phyloP scores from a whole-genome alignment of 2,329 filamentous ascomycete species.

The Bipolaris victoriae region DNA sequence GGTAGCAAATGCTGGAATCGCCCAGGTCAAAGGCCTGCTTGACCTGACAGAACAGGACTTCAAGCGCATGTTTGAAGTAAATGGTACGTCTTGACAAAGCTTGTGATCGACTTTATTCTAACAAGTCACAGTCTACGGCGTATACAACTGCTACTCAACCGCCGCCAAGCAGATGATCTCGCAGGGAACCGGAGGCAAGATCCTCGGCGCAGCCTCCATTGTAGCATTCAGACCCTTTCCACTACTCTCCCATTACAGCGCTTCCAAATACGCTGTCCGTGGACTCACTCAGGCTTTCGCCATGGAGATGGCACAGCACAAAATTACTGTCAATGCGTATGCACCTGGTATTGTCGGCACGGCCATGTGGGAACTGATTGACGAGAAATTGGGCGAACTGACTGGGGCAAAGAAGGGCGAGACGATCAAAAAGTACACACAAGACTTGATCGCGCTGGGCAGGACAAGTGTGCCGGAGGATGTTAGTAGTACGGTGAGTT shows the following conservation, averaged over 20 bases:
- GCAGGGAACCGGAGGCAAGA: conserved; percentile 59
- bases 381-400: conserved; percentile 63
- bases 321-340: conserved; percentile 71
- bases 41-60: conserved; percentile 65
- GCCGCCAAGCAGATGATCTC: conserved; percentile 70
- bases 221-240: conserved; percentile 67
- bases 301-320: conserved; percentile 67
- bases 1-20: conserved; percentile 69
- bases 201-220: conserved; percentile 60
- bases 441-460: conserved; percentile 62
- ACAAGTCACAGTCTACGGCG: conserved; percentile 58
- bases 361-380: conserved; percentile 72
- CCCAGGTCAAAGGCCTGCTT: conserved; percentile 62
- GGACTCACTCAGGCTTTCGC: conserved; percentile 71
- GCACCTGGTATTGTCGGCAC: conserved; percentile 72
- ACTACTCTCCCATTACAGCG: conserved; percentile 66
- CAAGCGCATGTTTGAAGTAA: conserved; percentile 66
- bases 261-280: conserved; percentile 70
- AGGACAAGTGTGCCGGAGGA: conserved; percentile 67
- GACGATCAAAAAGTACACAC: conserved; percentile 61
- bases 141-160: conserved; percentile 68
- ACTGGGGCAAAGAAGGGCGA: conserved; percentile 59
- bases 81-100: conserved; percentile 43
- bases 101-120: neutral
- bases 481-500: conserved; percentile 67